phyloP scores from a whole-genome alignment of 768 basidiomycete genomes.

The Leucocoprinus birnbaumii region DNA sequence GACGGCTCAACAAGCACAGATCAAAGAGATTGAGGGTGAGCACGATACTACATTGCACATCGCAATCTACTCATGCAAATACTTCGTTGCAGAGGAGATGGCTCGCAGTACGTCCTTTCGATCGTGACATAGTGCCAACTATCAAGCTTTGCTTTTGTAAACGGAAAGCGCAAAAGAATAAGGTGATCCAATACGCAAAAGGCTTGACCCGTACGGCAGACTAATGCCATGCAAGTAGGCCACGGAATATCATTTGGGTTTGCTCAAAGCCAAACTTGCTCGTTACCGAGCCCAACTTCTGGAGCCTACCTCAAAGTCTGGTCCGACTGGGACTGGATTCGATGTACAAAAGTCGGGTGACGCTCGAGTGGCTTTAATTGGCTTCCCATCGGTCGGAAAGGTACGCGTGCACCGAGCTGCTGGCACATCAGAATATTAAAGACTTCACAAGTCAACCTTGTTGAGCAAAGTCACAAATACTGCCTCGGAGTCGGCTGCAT shows the following conservation, averaged over 20 bases:
- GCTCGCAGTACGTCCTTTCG: conserved; percentile 72
- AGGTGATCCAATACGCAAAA: conserved; percentile 42
- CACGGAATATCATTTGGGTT: conserved; percentile 91
- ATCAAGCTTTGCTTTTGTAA: background rate
- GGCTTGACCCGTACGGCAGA: conserved; percentile 5
- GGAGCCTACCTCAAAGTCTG: conserved; percentile 84
- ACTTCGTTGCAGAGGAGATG: conserved; percentile 99
- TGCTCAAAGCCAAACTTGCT: conserved; percentile 92
- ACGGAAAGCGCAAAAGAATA: conserved; percentile 96
- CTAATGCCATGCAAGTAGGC: conserved; percentile 49
- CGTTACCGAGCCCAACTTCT: conserved; percentile 93
- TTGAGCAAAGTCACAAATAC: conserved; percentile 92
- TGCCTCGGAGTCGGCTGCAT: conserved; percentile 83
- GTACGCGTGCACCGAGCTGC: conserved; percentile 25
- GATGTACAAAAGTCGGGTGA: conserved; percentile 84
- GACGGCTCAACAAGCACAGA: conserved; percentile 41
- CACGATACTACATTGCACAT: conserved; percentile 2
- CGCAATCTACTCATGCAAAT: too few species aligned
- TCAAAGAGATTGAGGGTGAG: conserved; percentile 95
- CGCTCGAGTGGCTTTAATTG: conserved; percentile 88
- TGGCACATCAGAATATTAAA: background rate
- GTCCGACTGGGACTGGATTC: conserved; percentile 79
- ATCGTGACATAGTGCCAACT: background rate
- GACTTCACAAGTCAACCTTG: conserved; percentile 69
- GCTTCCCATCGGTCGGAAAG: conserved; percentile 95